A percentile compares a stretch with the other conserved stretches of the same genome.
Conservation (phyloP, 2,329 filamentous ascomycete genomes). For the Bertia moriformis region DNA sequence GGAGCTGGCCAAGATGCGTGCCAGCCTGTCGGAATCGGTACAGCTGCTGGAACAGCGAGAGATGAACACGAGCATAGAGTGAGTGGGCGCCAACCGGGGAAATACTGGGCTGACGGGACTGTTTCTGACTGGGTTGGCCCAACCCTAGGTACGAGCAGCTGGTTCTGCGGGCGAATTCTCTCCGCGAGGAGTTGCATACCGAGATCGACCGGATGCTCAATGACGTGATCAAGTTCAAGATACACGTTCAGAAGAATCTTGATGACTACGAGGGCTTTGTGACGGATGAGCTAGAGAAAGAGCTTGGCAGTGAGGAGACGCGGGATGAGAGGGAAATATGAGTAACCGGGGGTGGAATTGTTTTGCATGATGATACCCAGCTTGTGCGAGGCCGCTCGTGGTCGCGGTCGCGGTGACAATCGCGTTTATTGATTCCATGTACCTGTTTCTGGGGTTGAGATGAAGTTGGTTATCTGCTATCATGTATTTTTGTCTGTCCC, state of each 20-base stretch:
- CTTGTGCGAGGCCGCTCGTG: neutral
- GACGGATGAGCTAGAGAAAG: conserved; percentile 78
- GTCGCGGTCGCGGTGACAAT: no score
- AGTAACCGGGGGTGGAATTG: conserved; percentile 1
- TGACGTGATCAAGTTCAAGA: conserved; percentile 96
- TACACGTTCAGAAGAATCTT: conserved; percentile 81
- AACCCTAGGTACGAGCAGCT: conserved; percentile 78
- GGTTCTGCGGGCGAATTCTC: conserved; percentile 64
- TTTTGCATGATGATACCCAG: neutral
- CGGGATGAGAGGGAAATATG: conserved; percentile 14
- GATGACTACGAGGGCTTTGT: conserved; percentile 93
- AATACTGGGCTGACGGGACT: neutral
- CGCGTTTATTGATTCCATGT: no score
- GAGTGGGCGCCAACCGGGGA: conserved; percentile 28
- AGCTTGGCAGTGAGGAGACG: conserved; percentile 51
- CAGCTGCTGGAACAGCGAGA: conserved; percentile 87
- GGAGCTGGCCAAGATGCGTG: conserved; percentile 84
- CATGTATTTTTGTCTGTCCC: no score
- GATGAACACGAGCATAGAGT: conserved; percentile 95
- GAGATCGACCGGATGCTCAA: conserved; percentile 93
- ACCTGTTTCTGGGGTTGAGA: no score
- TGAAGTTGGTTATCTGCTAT: no score
- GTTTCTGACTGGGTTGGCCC: conserved; percentile 2
- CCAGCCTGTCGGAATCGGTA: conserved; percentile 69
- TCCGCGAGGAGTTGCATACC: conserved; percentile 94